Evolutionary conservation across 2,329 filamentous ascomycete genomes (phyloP).

Genomic region (Colletotrichum sp.): DNA sequence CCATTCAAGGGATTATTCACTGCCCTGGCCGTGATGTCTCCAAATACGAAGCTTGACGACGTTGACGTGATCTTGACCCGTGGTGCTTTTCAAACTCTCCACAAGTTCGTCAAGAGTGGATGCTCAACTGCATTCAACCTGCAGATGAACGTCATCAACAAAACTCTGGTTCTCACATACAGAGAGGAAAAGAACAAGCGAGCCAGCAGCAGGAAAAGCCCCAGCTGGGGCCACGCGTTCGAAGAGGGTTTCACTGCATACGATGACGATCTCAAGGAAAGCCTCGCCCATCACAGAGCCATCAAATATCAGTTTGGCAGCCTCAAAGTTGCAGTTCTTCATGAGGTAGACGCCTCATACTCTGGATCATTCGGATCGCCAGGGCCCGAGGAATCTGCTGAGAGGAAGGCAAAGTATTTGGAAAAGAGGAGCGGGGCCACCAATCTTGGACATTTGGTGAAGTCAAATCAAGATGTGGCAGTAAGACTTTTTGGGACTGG

Average conservation of each 20-base stretch:
- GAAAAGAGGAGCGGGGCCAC: neutral
- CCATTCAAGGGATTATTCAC: neutral
- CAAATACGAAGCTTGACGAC: neutral
- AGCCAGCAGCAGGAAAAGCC: neutral
- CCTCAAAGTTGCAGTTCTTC: constrained; percentile 43
- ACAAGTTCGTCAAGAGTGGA: neutral
- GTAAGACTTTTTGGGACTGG: neutral
- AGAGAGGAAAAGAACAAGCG: neutral
- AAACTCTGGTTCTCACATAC: neutral
- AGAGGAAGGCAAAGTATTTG: neutral
- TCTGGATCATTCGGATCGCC: neutral
- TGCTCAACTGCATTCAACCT: neutral
- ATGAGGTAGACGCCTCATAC: constrained; percentile 31
- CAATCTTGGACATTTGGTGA: neutral
- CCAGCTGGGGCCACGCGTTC: neutral
- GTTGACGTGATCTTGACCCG: neutral
- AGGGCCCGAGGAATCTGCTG: neutral
- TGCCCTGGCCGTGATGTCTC: neutral
- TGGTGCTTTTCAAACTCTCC: neutral
- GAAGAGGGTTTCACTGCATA: neutral
- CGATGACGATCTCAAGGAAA: constrained; percentile 21
- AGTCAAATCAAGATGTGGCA: neutral
- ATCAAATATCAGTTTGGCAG: constrained; percentile 47
- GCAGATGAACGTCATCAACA: neutral
- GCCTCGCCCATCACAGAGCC: constrained; percentile 51